Conservation (phyloP, 768 basidiomycete species). For the Xanthoconium stramineum region DNA sequence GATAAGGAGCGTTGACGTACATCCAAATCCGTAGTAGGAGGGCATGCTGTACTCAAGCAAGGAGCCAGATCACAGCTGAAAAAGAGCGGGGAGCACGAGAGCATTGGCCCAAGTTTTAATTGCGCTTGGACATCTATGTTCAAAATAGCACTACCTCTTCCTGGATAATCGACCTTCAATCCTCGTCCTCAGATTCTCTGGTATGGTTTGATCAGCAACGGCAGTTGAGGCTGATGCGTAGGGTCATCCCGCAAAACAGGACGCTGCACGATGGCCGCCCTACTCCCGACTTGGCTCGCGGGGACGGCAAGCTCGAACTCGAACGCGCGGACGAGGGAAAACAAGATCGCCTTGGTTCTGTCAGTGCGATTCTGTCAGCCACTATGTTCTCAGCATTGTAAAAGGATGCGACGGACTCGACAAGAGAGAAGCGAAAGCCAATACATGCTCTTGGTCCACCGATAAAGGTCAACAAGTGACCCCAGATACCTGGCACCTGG, state of each 20-base stretch:
- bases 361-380: not conserved
- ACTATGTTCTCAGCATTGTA: not conserved
- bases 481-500: slow-evolving; percentile 57
- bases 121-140: too few species aligned
- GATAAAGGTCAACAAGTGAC: slow-evolving; percentile 57
- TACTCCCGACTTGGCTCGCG: slow-evolving; percentile 35
- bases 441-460: slow-evolving; percentile 67
- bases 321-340: slow-evolving; percentile 49
- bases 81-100: too few species aligned
- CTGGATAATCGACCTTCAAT: not conserved
- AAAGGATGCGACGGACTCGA: slow-evolving; percentile 43
- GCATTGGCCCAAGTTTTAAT: too few species aligned
- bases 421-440: slow-evolving; percentile 60
- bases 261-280: slow-evolving; percentile 36
- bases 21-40: too few species aligned
- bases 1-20: too few species aligned
- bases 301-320: slow-evolving; percentile 54
- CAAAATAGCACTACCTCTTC: too few species aligned
- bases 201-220: slow-evolving; percentile 29
- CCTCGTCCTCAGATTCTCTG: not conserved
- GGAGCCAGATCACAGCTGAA: too few species aligned
- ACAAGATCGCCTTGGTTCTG: slow-evolving; percentile 44
- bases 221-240: slow-evolving; percentile 41
- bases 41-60: too few species aligned
- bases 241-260: slow-evolving; percentile 43